phyloP scores from a whole-genome alignment of 2,329 filamentous ascomycete genomes.

The Tolypocladium cylindrosporum region DNA sequence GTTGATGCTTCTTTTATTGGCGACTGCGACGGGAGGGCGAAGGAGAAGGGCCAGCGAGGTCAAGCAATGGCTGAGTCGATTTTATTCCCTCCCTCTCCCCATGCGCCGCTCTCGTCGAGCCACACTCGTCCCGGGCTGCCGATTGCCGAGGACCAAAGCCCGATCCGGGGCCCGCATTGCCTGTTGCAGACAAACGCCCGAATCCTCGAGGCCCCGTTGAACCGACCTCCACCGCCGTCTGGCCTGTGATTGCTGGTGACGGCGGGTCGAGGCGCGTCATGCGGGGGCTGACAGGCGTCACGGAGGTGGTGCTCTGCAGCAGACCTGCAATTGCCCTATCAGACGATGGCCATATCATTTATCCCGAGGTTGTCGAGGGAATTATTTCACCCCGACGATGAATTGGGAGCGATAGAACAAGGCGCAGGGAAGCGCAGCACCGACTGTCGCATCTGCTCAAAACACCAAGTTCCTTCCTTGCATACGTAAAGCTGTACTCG shows the following conservation, averaged over 20 bases:
- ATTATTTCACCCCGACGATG: background rate
- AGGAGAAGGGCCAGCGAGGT: background rate
- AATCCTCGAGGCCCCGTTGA: background rate
- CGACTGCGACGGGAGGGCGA: background rate
- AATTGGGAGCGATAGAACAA: too few species aligned
- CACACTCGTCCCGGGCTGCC: background rate
- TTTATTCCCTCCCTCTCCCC: too few species aligned
- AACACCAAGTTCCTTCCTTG: too few species aligned
- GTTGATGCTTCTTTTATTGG: background rate
- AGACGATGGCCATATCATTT: background rate
- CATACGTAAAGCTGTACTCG: too few species aligned
- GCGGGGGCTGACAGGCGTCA: background rate
- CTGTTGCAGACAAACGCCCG: background rate
- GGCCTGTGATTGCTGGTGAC: background rate
- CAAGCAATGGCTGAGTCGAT: background rate
- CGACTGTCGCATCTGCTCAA: too few species aligned
- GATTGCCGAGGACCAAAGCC: background rate
- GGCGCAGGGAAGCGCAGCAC: too few species aligned
- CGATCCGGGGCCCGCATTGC: background rate
- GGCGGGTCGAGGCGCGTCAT: background rate
- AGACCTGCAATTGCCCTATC: background rate
- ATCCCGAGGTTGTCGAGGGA: background rate
- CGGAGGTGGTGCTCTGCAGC: too few species aligned
- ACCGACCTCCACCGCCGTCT: background rate
- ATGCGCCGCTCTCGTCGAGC: background rate